A percentile compares a stretch with the other conserved stretches of the same genome.
Evolutionary conservation across 2,329 filamentous ascomycete genomes (phyloP).

Genomic region (Fusarium cyanostomum): DNA sequence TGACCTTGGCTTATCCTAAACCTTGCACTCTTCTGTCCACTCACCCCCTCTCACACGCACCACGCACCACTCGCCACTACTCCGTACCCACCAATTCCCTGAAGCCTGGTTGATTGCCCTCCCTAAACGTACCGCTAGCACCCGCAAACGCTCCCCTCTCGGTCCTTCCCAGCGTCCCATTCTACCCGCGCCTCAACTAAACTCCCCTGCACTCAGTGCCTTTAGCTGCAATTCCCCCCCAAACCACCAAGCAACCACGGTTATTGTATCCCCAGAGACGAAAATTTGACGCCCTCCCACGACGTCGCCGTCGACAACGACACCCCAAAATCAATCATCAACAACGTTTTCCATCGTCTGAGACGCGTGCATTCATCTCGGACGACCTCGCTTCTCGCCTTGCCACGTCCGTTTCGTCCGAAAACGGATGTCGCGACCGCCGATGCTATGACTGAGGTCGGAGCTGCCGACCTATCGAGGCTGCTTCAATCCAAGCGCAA

Average conservation of each 20-base stretch:
- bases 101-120: conserved; percentile 25
- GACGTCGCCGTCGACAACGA: conserved; percentile 44
- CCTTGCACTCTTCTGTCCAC: conserved; percentile 14
- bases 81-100: conserved; percentile 28
- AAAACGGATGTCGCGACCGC: conserved; percentile 76
- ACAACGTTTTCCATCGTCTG: conserved; percentile 46
- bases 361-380: conserved; percentile 44
- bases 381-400: conserved; percentile 32
- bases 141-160: conserved; percentile 9
- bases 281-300: conserved; percentile 48
- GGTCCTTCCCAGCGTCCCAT: conserved; percentile 30
- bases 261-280: conserved; percentile 39
- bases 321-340: conserved; percentile 47
- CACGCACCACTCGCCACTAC: conserved; percentile 21
- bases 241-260: conserved; percentile 34
- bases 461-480: conserved; percentile 70
- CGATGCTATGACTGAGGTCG: conserved; percentile 78
- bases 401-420: conserved; percentile 65
- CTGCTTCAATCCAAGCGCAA: conserved; percentile 72
- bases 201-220: conserved; percentile 38
- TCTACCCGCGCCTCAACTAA: conserved; percentile 31
- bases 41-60: conserved; percentile 19
- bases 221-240: conserved; percentile 29
- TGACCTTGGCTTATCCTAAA: conserved; percentile 34
- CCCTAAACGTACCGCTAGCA: conserved; percentile 23